phyloP scores from a whole-genome alignment of 805 yeast species.

The Saccharomyces mikatae region DNA sequence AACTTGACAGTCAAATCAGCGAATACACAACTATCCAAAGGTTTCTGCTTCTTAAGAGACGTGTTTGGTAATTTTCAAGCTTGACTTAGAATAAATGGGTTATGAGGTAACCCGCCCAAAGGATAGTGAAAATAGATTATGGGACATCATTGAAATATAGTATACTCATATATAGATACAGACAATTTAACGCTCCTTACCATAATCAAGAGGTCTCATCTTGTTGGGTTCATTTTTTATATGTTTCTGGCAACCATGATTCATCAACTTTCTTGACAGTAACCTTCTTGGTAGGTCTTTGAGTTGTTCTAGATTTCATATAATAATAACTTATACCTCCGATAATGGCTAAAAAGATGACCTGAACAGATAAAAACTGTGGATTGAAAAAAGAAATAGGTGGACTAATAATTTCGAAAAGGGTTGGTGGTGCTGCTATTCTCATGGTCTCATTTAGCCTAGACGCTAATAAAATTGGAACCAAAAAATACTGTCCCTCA shows the following conservation, averaged over 20 bases:
- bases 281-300: neutral
- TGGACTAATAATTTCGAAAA: conserved; percentile 52
- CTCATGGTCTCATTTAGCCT: conserved; percentile 43
- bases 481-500: conserved; percentile 49
- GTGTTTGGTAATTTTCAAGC: neutral
- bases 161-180: neutral
- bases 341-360: conserved; percentile 42
- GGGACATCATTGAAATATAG: neutral
- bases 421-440: conserved; percentile 50
- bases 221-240: conserved; percentile 23
- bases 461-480: conserved; percentile 51
- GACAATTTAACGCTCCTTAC: neutral
- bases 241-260: conserved; percentile 53
- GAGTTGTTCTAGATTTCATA: neutral
- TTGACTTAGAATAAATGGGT: neutral
- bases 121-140: neutral
- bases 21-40: neutral
- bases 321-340: conserved; percentile 42
- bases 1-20: neutral
- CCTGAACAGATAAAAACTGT: conserved; percentile 55
- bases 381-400: conserved; percentile 68
- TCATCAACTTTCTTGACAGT: conserved; percentile 28
- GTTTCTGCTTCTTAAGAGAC: conserved; percentile 1
- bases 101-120: neutral
- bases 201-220: neutral